Percentiles rank a stretch among this genome's conserved stretches.
Conservation (phyloP, 305 asterid genomes). For the Caryopteris hybrid region DNA sequence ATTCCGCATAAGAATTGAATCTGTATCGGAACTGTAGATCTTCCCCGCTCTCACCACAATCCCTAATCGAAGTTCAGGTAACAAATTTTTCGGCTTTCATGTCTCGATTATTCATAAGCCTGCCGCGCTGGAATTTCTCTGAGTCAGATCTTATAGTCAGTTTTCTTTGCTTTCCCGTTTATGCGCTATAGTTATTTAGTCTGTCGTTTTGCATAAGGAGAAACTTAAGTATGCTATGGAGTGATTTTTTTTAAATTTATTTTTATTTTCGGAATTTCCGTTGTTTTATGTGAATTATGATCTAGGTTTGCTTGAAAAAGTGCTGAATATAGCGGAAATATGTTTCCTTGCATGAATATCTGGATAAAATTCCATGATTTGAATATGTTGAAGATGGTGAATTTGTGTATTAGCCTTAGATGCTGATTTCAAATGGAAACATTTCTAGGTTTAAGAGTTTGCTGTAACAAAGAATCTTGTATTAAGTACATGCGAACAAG, state of each 20-base stretch:
- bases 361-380: background rate
- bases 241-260: background rate
- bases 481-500: background rate
- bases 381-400: background rate
- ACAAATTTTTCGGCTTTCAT: background rate
- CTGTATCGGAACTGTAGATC: background rate
- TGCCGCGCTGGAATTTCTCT: background rate
- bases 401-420: background rate
- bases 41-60: background rate
- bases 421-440: background rate
- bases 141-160: slow-evolving; percentile 23
- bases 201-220: background rate
- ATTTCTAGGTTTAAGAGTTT: background rate
- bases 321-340: background rate
- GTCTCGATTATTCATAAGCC: background rate
- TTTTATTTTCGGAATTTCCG: background rate
- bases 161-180: background rate
- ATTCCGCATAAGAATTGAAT: background rate
- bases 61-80: slow-evolving; percentile 9
- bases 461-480: background rate
- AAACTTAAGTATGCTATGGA: background rate
- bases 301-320: slow-evolving; percentile 1
- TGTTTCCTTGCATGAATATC: background rate
- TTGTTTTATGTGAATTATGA: background rate
- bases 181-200: background rate